Evolutionary conservation across 495 filamentous ascomycete species (phyloP).

Genomic region (Daldinia concentrica): DNA sequence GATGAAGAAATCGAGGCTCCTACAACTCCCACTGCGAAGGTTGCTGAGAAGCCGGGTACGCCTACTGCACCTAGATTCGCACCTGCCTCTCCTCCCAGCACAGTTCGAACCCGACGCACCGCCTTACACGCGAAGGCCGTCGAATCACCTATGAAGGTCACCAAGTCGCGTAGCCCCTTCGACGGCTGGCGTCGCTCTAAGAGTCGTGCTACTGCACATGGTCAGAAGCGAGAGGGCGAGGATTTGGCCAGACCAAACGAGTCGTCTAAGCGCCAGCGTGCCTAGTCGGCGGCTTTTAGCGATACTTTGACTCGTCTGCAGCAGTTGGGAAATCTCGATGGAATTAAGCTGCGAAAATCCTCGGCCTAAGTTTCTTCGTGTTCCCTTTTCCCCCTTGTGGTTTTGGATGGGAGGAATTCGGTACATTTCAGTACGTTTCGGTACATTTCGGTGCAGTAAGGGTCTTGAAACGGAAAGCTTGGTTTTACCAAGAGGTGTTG

Average conservation of each 20-base stretch:
- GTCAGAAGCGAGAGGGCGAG: slow-evolving; percentile 60
- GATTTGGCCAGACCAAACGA: slow-evolving; percentile 43
- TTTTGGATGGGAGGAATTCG: slow-evolving; percentile 13
- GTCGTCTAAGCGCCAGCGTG: slow-evolving; percentile 50
- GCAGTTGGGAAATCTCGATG: slow-evolving; percentile 14
- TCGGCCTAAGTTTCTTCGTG: not conserved
- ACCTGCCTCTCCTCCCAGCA: slow-evolving; percentile 66
- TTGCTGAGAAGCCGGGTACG: slow-evolving; percentile 52
- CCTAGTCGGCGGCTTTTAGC: slow-evolving; percentile 39
- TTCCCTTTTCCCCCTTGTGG: slow-evolving; percentile 18
- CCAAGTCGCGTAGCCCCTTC: slow-evolving; percentile 68
- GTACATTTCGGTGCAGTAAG: slow-evolving; percentile 12
- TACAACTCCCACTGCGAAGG: slow-evolving; percentile 49
- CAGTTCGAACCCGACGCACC: slow-evolving; percentile 61
- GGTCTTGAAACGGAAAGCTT: slow-evolving; percentile 27
- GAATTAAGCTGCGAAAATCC: not conserved
- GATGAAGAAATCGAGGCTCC: slow-evolving; percentile 62
- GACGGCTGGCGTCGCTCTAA: slow-evolving; percentile 72
- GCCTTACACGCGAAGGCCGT: slow-evolving; percentile 42
- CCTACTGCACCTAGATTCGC: slow-evolving; percentile 61
- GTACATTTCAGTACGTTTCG: not conserved
- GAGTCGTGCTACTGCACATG: slow-evolving; percentile 43
- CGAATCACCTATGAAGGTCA: slow-evolving; percentile 43
- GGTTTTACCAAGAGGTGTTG: slow-evolving; percentile 18
- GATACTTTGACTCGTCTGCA: slow-evolving; percentile 7